These are phyloP conservation scores for Ustilago curta DNA, from an alignment of 1,284 basidiomycete genomes.

Conservation along the genomic window DNA sequence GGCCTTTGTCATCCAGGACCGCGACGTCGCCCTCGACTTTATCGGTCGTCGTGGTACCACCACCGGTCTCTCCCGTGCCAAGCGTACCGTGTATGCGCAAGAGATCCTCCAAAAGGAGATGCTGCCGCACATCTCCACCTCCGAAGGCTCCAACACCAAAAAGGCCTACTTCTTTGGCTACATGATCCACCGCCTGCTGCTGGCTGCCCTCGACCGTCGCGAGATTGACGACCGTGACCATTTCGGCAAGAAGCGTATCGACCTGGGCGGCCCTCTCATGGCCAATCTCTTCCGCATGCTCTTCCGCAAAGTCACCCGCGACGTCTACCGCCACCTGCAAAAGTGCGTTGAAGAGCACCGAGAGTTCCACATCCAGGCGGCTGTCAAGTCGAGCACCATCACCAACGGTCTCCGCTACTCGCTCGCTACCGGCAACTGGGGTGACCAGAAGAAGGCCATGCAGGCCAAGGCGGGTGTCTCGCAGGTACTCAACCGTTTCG, in stretches of 20 bases:
- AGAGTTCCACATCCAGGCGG: conserved; percentile 90
- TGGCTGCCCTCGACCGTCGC: conserved; percentile 91
- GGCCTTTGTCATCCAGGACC: conserved; percentile 96
- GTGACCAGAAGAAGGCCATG: conserved; percentile 97
- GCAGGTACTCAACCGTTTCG: conserved; percentile 98
- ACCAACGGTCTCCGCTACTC: conserved; percentile 99
- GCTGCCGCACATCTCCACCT: conserved; percentile 96
- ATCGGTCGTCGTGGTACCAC: conserved; percentile 98
- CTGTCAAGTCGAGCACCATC: conserved; percentile 93
- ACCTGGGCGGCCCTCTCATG: conserved; percentile 92
- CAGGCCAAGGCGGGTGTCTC: conserved; percentile 96
- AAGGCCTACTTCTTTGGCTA: conserved; percentile 99
- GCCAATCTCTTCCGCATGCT: conserved; percentile 97
- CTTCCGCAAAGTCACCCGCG: conserved; percentile 95
- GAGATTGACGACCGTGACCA: conserved; percentile 99
- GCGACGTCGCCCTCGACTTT: conserved; percentile 90
- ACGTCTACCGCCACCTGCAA: conserved; percentile 95
- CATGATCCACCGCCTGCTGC: conserved; percentile 95
- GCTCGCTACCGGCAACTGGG: conserved; percentile 98
- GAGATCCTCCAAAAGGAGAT: conserved; percentile 99
- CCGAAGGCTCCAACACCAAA: conserved; percentile 94
- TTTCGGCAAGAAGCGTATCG: conserved; percentile 97
- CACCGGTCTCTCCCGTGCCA: conserved; percentile 88
- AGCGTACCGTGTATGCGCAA: conserved; percentile 94
- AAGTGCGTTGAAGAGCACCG: conserved; percentile 96